phyloP scores from a whole-genome alignment of 2,329 filamentous ascomycete genomes.

The Ciborinia camelliae region DNA sequence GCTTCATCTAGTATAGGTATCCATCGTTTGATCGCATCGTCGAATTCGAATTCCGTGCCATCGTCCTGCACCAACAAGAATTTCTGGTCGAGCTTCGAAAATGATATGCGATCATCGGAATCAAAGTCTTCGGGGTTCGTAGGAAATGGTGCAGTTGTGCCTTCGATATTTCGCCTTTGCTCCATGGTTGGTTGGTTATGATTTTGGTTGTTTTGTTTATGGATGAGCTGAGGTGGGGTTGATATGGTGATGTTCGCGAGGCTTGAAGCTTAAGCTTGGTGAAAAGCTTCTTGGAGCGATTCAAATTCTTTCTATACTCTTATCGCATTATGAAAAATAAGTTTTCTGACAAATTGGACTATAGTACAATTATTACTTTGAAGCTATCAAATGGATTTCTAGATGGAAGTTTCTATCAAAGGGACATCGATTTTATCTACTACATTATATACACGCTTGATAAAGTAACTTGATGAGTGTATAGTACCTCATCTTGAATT shows the following conservation, averaged over 20 bases:
- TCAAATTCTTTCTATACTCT: neutral
- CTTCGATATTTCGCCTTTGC: slow-evolving; percentile 22
- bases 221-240: slow-evolving; percentile 9
- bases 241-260: slow-evolving; percentile 15
- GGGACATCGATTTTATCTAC: neutral
- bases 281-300: neutral
- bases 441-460: neutral
- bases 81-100: slow-evolving; percentile 76
- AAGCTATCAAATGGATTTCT: neutral
- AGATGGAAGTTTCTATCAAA: neutral
- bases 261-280: slow-evolving; percentile 2
- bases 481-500: neutral
- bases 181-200: slow-evolving; percentile 30
- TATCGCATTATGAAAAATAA: too few relatives aligned
- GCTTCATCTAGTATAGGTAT: slow-evolving; percentile 64
- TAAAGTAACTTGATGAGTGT: neutral
- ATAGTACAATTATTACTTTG: neutral
- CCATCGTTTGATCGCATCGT: slow-evolving; percentile 70
- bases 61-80: slow-evolving; percentile 82
- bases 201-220: slow-evolving; percentile 8
- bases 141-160: slow-evolving; percentile 30
- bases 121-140: slow-evolving; percentile 53
- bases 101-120: slow-evolving; percentile 77
- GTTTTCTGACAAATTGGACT: neutral
- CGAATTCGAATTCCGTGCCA: slow-evolving; percentile 81